These are phyloP conservation scores for Pisolithus microcarpus DNA, from an alignment of 768 basidiomycete species.

Conservation along the genomic window DNA sequence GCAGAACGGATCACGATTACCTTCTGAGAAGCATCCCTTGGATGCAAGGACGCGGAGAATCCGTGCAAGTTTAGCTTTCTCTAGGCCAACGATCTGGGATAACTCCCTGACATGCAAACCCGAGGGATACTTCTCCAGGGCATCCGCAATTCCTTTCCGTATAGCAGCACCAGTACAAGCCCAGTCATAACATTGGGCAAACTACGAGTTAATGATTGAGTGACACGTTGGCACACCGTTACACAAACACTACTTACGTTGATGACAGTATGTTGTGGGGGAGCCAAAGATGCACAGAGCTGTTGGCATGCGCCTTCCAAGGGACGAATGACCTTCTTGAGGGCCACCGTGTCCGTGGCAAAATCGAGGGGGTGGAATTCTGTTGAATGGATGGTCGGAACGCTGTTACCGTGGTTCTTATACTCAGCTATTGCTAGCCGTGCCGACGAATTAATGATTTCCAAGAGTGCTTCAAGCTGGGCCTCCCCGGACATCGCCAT, in stretches of 20 bases:
- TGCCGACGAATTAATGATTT: background rate
- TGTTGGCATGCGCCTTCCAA: conserved; percentile 31
- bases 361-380: background rate
- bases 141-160: background rate
- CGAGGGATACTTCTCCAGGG: conserved; percentile 18
- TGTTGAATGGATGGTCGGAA: background rate
- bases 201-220: background rate
- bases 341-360: background rate
- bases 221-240: background rate
- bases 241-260: conserved; percentile 18
- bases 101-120: conserved; percentile 27
- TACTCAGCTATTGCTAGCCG: background rate
- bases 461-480: background rate
- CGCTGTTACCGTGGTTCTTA: too few species aligned
- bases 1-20: conserved; percentile 3
- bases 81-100: conserved; percentile 14
- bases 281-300: conserved; percentile 29
- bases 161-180: background rate
- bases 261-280: conserved; percentile 24
- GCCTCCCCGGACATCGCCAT: background rate
- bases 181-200: background rate
- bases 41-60: conserved; percentile 24
- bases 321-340: conserved; percentile 21
- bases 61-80: conserved; percentile 23
- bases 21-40: conserved; percentile 28